A percentile compares a stretch with the other conserved stretches of the same genome.
Conservation (phyloP, 129 eudicot genomes). For the Kitagawia praeruptora region DNA sequence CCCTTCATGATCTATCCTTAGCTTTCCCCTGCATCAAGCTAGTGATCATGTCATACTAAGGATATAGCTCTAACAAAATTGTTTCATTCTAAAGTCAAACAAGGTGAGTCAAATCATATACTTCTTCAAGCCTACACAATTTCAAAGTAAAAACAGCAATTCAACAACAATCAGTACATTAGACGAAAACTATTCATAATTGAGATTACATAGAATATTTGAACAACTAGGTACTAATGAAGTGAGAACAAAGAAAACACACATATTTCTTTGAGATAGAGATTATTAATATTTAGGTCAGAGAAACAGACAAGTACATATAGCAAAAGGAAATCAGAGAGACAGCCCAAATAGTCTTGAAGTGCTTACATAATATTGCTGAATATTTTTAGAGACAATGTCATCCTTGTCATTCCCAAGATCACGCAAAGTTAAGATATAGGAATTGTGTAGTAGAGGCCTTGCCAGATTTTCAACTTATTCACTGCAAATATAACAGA, state of each 20-base stretch:
- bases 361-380: slow-evolving; percentile 65
- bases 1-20: neutral
- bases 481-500: slow-evolving; percentile 36
- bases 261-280: neutral
- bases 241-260: neutral
- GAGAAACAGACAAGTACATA: neutral
- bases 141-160: neutral
- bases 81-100: neutral
- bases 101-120: neutral
- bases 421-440: slow-evolving; percentile 75
- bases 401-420: slow-evolving; percentile 74
- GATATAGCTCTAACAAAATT: neutral
- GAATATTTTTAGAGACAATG: slow-evolving; percentile 75
- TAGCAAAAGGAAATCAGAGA: neutral
- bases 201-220: neutral
- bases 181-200: neutral
- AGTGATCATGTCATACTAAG: neutral
- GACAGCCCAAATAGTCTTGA: neutral
- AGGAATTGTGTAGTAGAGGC: slow-evolving; percentile 86
- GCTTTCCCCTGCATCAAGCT: neutral
- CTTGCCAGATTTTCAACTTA: slow-evolving; percentile 86
- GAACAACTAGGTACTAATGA: neutral
- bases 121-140: neutral
- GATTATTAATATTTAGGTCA: neutral
- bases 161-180: neutral